A percentile compares a stretch with the other conserved stretches of the same genome.
phyloP scores from a whole-genome alignment of 768 basidiomycete genomes.

The Tephrocybe sp. region DNA sequence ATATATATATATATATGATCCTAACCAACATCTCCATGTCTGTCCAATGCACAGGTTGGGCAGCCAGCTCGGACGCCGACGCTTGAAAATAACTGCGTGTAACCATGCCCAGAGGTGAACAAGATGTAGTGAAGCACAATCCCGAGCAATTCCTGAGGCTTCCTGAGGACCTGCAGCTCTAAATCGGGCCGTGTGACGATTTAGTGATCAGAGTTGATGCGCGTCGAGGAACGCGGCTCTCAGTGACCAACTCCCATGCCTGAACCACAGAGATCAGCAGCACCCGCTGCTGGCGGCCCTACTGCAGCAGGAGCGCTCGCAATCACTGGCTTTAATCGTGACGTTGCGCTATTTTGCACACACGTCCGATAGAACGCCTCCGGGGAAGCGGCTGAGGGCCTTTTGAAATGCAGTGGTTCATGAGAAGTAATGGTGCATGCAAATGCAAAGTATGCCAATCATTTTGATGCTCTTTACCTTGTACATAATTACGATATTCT shows the following conservation, averaged over 20 bases:
- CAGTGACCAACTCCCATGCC: slow-evolving; percentile 16
- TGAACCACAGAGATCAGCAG: slow-evolving; percentile 16
- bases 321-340: too few species aligned
- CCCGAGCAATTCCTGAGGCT: too few species aligned
- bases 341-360: too few species aligned
- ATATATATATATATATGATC: not conserved
- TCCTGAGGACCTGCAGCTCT: not conserved
- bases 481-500: too few species aligned
- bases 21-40: not conserved
- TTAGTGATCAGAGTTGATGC: slow-evolving; percentile 5
- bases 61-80: too few species aligned
- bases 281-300: slow-evolving; percentile 9
- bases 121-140: too few species aligned
- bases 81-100: too few species aligned
- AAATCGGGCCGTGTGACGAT: slow-evolving; percentile 10
- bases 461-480: too few species aligned
- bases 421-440: slow-evolving; percentile 32
- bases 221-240: not conserved
- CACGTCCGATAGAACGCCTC: slow-evolving; percentile 45
- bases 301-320: slow-evolving; percentile 7
- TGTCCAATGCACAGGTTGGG: too few species aligned
- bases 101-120: too few species aligned
- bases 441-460: too few species aligned
- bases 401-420: slow-evolving; percentile 59
- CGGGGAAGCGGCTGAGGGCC: slow-evolving; percentile 45